A percentile compares a stretch with the other conserved stretches of the same genome.
phyloP scores from a whole-genome alignment of 305 asterid species.

The Fraxinus velutina region DNA sequence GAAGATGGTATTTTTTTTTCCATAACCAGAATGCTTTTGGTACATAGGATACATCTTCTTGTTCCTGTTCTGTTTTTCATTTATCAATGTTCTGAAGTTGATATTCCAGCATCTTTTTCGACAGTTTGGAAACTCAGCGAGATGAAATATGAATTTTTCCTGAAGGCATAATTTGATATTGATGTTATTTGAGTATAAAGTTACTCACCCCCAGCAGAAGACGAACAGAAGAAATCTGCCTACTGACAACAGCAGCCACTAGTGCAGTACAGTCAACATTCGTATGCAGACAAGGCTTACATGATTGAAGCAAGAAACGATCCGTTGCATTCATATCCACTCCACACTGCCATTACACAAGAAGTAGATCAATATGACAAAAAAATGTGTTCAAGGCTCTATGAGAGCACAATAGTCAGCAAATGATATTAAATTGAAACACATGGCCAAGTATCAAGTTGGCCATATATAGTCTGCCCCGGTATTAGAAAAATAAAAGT shows the following conservation, averaged over 20 bases:
- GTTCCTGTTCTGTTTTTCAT: neutral
- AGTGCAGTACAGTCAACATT: conserved; percentile 66
- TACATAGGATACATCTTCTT: neutral
- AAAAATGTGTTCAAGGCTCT: neutral
- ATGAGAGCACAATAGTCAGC: neutral
- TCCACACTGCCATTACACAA: conserved; percentile 56
- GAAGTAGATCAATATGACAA: neutral
- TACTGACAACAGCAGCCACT: conserved; percentile 71
- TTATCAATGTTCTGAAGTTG: neutral
- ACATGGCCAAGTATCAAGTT: neutral
- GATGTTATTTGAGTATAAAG: conserved; percentile 17
- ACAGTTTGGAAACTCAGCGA: neutral
- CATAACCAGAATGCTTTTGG: neutral
- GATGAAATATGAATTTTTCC: neutral
- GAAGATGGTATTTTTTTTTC: neutral
- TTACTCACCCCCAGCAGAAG: conserved; percentile 57
- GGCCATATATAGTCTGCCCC: neutral
- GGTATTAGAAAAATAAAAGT: neutral
- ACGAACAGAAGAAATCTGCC: conserved; percentile 63
- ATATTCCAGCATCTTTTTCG: neutral
- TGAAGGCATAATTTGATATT: neutral
- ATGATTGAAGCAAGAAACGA: conserved; percentile 70
- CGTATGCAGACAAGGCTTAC: conserved; percentile 68
- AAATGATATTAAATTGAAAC: neutral
- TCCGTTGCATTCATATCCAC: conserved; percentile 58